Conservation (phyloP, 1,284 basidiomycete species). For the Cryptococcus deneoformans region DNA sequence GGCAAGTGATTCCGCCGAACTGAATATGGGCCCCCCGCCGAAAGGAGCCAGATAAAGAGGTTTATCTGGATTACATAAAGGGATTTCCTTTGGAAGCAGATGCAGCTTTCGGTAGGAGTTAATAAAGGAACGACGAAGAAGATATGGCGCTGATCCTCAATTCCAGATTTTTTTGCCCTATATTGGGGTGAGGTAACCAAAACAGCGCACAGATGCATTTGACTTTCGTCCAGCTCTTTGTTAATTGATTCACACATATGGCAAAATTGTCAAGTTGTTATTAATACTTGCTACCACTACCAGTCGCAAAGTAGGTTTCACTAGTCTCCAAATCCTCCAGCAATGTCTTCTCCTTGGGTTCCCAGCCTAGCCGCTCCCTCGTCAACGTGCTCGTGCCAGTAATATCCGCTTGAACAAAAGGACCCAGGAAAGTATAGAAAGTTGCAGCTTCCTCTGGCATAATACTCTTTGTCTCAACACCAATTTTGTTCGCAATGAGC, state of each 20-base stretch:
- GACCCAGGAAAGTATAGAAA: slow-evolving; percentile 13
- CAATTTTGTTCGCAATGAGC: slow-evolving; percentile 17
- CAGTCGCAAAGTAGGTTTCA: slow-evolving; percentile 1
- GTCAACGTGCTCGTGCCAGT: not conserved
- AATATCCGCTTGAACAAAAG: not conserved
- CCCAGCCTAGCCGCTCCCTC: slow-evolving; percentile 10
- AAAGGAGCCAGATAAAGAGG: too few relatives aligned
- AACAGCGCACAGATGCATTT: too few relatives aligned
- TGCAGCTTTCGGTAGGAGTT: too few relatives aligned
- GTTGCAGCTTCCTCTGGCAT: slow-evolving; percentile 13
- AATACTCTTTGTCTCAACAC: slow-evolving; percentile 9
- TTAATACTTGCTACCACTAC: not conserved
- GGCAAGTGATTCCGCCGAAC: slow-evolving; percentile 13
- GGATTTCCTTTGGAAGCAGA: too few relatives aligned
- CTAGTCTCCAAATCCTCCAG: slow-evolving; percentile 10
- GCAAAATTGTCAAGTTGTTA: not conserved
- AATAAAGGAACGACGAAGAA: too few relatives aligned
- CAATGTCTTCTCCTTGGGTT: slow-evolving; percentile 9
- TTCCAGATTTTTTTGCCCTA: too few relatives aligned
- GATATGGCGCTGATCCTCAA: too few relatives aligned
- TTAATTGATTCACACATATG: too few relatives aligned
- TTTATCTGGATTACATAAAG: too few relatives aligned
- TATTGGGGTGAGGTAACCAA: too few relatives aligned
- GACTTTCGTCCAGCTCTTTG: too few relatives aligned
- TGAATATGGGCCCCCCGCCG: too few relatives aligned